Conservation (phyloP, 805 yeast species). For the Spathaspora hagerdaliae region DNA sequence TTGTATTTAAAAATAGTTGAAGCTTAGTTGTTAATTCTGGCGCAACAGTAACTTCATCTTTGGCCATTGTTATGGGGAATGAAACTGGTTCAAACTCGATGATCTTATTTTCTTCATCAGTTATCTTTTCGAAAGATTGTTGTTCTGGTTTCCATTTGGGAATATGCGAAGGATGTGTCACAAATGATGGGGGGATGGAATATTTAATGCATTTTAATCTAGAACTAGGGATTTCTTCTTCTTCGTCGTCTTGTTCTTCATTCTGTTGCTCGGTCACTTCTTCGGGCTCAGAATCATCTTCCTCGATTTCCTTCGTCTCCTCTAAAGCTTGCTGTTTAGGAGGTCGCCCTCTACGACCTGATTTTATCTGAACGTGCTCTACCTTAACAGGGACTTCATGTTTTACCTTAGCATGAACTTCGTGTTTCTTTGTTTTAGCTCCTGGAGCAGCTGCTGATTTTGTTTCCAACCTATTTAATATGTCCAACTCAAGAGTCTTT, state of each 20-base stretch:
- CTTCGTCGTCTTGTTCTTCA: slow-evolving; percentile 1
- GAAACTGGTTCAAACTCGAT: slow-evolving; percentile 27
- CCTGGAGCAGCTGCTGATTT: slow-evolving; percentile 1
- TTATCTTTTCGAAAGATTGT: slow-evolving; percentile 9
- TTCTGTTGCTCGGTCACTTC: slow-evolving; percentile 1
- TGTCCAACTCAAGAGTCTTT: slow-evolving; percentile 14
- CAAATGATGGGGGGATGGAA: slow-evolving; percentile 30
- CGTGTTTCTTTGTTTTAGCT: not conserved
- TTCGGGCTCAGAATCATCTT: slow-evolving; percentile 6
- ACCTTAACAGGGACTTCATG: not conserved
- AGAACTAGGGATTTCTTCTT: not conserved
- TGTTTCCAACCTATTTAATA: slow-evolving; percentile 4
- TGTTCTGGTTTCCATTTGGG: slow-evolving; percentile 37
- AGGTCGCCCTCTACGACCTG: not conserved
- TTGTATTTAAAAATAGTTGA: slow-evolving; percentile 20
- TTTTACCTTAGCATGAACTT: not conserved
- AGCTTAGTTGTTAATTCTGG: slow-evolving; percentile 27
- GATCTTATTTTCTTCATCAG: slow-evolving; percentile 12
- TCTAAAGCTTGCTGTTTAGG: not conserved
- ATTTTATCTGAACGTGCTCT: not conserved
- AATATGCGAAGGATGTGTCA: slow-evolving; percentile 44
- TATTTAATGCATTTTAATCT: slow-evolving; percentile 26
- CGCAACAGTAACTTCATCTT: slow-evolving; percentile 11
- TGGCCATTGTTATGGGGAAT: slow-evolving; percentile 17
- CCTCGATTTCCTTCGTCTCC: slow-evolving; percentile 3